A percentile compares a stretch with the other conserved stretches of the same genome.
These are phyloP conservation scores for Rhodamnia rubescens DNA, from an alignment of 345 rosid genomes.

Conservation along the genomic window DNA sequence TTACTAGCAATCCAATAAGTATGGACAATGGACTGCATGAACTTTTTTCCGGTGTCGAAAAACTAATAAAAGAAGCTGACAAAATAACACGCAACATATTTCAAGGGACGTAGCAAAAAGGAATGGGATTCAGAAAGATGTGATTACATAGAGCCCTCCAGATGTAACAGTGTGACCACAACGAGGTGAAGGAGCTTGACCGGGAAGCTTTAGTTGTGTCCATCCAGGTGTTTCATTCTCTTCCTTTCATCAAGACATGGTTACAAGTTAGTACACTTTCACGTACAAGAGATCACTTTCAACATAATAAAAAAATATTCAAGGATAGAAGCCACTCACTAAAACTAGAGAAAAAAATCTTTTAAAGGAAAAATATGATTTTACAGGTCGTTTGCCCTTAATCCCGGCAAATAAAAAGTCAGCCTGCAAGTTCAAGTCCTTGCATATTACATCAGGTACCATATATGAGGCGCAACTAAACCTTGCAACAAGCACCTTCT, in stretches of 20 bases:
- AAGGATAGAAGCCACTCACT: not conserved
- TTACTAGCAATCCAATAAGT: not conserved
- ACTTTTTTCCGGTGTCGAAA: not conserved
- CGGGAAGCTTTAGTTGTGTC: conserved; percentile 99
- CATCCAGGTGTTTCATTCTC: conserved; percentile 95
- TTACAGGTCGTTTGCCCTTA: not conserved
- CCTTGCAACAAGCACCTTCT: not conserved
- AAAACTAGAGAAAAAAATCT: not conserved
- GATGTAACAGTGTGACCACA: conserved; percentile 92
- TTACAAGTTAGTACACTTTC: not conserved
- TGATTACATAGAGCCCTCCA: conserved; percentile 82
- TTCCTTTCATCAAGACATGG: conserved; percentile 71
- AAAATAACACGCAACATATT: not conserved
- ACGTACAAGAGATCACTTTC: not conserved
- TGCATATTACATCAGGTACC: not conserved
- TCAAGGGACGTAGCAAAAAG: not conserved
- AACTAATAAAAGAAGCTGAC: not conserved
- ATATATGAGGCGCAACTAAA: not conserved
- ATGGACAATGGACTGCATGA: not conserved
- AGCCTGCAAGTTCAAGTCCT: not conserved
- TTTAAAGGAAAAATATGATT: not conserved
- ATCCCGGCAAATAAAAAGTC: not conserved
- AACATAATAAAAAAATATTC: not conserved
- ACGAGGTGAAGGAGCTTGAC: conserved; percentile 88
- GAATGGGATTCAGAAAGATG: conserved; percentile 8